Percentiles rank a stretch among this genome's conserved stretches.
Evolutionary conservation across 495 filamentous ascomycete genomes (phyloP).

Genomic region (Astrothelium macrocarpum): DNA sequence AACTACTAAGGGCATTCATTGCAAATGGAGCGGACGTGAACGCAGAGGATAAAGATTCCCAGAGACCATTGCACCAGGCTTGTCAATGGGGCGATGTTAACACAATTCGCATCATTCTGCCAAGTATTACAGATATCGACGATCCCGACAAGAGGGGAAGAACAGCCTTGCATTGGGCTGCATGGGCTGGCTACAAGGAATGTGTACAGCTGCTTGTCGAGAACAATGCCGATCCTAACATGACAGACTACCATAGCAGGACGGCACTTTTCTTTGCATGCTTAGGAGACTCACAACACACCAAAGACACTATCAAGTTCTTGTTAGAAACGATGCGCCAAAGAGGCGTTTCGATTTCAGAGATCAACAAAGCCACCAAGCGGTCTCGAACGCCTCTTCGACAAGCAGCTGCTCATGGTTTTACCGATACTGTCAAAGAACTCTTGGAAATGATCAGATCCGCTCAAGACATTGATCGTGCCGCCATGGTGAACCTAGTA

Average conservation of each 20-base stretch:
- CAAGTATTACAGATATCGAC: slow-evolving; percentile 11
- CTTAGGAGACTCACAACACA: slow-evolving; percentile 5
- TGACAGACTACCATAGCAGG: slow-evolving; percentile 14
- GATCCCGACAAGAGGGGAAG: slow-evolving; percentile 18
- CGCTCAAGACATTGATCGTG: slow-evolving; percentile 8
- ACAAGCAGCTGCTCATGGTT: slow-evolving; percentile 15
- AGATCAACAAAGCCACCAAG: slow-evolving; percentile 13
- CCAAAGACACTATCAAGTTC: slow-evolving; percentile 9
- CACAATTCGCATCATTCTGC: slow-evolving; percentile 10
- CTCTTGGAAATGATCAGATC: slow-evolving; percentile 12
- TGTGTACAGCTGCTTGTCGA: slow-evolving; percentile 16
- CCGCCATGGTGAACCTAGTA: slow-evolving; percentile 8
- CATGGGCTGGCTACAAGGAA: slow-evolving; percentile 15
- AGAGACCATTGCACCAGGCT: slow-evolving; percentile 15
- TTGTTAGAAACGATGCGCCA: slow-evolving; percentile 9
- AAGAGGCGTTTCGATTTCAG: background rate
- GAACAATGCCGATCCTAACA: slow-evolving; percentile 27
- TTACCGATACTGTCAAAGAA: slow-evolving; percentile 8
- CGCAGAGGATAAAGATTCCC: slow-evolving; percentile 10
- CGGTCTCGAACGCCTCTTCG: slow-evolving; percentile 9
- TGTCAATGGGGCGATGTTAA: slow-evolving; percentile 9
- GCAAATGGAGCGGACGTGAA: slow-evolving; percentile 9
- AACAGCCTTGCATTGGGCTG: slow-evolving; percentile 32
- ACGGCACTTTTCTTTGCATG: slow-evolving; percentile 7
- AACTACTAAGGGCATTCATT: slow-evolving; percentile 12